phyloP scores from a whole-genome alignment of 202 grass and related monocot species.

The Cymbopogon flexuosus region DNA sequence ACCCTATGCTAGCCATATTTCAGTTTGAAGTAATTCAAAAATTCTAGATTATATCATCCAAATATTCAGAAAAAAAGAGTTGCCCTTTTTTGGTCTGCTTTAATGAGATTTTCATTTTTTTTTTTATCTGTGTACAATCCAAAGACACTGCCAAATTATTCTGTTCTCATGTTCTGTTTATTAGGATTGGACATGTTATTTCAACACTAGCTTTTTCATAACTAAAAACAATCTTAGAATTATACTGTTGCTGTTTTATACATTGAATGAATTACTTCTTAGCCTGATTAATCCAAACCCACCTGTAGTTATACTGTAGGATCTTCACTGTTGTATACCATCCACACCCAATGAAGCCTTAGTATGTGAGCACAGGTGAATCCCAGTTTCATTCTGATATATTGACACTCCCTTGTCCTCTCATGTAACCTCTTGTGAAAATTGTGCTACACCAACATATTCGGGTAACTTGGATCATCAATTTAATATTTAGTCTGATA shows the following conservation, averaged over 20 bases:
- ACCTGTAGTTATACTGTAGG: background rate
- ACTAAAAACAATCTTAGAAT: background rate
- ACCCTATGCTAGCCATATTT: background rate
- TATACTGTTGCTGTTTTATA: slow-evolving; percentile 9
- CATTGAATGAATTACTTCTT: background rate
- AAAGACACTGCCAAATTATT: background rate
- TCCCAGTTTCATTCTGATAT: background rate
- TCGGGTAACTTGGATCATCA: background rate
- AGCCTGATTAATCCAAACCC: background rate
- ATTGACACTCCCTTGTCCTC: background rate
- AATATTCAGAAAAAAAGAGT: slow-evolving; percentile 9
- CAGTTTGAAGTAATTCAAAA: slow-evolving; percentile 4
- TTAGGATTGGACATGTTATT: background rate
- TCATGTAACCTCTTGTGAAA: background rate
- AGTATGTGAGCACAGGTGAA: background rate
- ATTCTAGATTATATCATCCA: background rate
- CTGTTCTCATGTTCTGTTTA: background rate
- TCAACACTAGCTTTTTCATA: background rate
- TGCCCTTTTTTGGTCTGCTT: background rate
- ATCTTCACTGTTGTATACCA: background rate
- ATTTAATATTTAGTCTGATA: background rate
- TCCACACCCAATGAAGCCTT: background rate
- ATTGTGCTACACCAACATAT: background rate
- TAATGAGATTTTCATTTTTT: background rate
- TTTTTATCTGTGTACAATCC: background rate